Percentiles rank a stretch among this genome's conserved stretches.
Conservation (phyloP, 345 rosid species). For the Gossypium sturtianum region DNA sequence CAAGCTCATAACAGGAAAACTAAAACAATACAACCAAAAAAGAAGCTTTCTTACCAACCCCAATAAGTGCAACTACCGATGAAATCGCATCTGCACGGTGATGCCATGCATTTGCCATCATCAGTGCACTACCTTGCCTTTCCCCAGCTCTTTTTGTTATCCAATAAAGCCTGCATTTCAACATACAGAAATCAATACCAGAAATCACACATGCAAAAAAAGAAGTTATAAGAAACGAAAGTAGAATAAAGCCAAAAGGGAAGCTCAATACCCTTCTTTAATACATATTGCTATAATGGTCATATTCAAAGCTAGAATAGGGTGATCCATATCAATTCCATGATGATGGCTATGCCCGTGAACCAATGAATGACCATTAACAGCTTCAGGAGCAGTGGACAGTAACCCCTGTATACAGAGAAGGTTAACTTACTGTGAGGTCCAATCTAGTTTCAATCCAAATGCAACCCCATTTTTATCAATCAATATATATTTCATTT, state of each 20-base stretch:
- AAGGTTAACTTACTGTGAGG: conserved; percentile 1
- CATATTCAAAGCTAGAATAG: conserved; percentile 68
- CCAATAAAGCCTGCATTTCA: conserved; percentile 66
- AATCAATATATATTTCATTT: not conserved
- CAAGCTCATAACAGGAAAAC: not conserved
- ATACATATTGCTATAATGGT: conserved; percentile 71
- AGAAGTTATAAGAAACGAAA: not conserved
- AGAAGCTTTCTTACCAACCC: conserved; percentile 30
- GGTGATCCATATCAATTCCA: conserved; percentile 79
- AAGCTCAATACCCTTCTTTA: conserved; percentile 66
- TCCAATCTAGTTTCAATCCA: conserved; percentile 15
- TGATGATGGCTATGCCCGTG: conserved; percentile 38
- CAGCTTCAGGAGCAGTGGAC: conserved; percentile 44
- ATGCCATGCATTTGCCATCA: conserved; percentile 99
- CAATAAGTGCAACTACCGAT: conserved; percentile 82
- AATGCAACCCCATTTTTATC: not conserved
- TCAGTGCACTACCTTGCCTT: conserved; percentile 78
- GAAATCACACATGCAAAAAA: not conserved
- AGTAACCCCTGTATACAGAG: conserved; percentile 42
- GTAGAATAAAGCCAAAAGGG: conserved; percentile 4
- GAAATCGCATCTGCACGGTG: conserved; percentile 96
- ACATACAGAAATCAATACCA: not conserved
- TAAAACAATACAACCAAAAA: conserved; percentile 30
- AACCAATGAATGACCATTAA: conserved; percentile 26
- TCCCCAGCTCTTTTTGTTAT: conserved; percentile 88